Evolutionary conservation across 2,329 filamentous ascomycete species (phyloP).

Genomic region (Beauveria sp.): DNA sequence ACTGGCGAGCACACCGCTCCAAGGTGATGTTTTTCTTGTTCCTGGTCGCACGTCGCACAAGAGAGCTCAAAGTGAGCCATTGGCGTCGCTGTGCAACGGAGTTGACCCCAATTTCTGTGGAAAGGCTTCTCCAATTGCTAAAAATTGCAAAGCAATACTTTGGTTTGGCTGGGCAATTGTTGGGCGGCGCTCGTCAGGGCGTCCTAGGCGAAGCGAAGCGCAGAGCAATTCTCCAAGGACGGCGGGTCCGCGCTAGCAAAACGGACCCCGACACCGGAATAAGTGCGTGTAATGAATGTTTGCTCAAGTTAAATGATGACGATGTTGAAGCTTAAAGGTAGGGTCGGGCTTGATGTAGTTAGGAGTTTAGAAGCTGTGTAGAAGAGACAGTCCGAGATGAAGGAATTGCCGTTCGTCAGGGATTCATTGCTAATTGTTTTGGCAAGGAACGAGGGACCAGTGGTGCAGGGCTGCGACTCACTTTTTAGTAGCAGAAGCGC

Average conservation of each 20-base stretch:
- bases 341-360: not conserved
- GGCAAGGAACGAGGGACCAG: not conserved
- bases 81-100: not conserved
- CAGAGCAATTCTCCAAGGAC: not conserved
- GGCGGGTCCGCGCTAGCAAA: slow-evolving; percentile 1
- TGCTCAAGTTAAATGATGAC: not conserved
- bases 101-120: slow-evolving; percentile 7
- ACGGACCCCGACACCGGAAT: slow-evolving; percentile 8
- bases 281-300: not conserved
- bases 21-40: not conserved
- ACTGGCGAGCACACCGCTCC: not conserved
- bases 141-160: not conserved
- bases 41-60: not conserved
- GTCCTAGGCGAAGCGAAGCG: not conserved
- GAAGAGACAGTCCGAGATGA: not conserved
- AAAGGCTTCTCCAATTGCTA: slow-evolving; percentile 3
- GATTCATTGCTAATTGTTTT: not conserved
- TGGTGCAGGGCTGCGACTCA: not conserved
- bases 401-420: not conserved
- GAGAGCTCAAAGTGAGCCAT: not conserved
- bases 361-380: not conserved
- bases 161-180: not conserved
- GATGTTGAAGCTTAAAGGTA: not conserved
- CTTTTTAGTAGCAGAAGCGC: not conserved
- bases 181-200: not conserved